Percentiles rank a stretch among this genome's conserved stretches.
phyloP scores from a whole-genome alignment of 495 filamentous ascomycete genomes.

The Chaetomium tenue region DNA sequence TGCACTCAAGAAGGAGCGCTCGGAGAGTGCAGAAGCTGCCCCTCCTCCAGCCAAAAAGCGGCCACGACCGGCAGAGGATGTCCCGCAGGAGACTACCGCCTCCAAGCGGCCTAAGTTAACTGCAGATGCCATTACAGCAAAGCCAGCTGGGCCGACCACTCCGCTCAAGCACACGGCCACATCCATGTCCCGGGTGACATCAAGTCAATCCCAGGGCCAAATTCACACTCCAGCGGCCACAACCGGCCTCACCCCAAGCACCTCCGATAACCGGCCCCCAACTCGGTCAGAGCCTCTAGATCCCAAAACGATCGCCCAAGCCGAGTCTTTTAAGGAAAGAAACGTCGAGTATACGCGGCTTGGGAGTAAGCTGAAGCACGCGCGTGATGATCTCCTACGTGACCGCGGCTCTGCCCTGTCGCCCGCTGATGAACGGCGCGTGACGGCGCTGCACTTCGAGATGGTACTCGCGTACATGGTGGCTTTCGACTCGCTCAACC shows the following conservation, averaged over 20 bases:
- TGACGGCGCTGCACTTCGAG: slow-evolving; percentile 40
- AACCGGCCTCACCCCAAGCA: slow-evolving; percentile 41
- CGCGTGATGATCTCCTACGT: slow-evolving; percentile 43
- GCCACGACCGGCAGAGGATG: slow-evolving; percentile 41
- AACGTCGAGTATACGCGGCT: slow-evolving; percentile 33
- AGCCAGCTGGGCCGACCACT: slow-evolving; percentile 38
- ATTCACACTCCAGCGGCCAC: slow-evolving; percentile 42
- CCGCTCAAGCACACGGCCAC: slow-evolving; percentile 46
- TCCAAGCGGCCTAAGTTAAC: slow-evolving; percentile 37
- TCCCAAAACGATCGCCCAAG: slow-evolving; percentile 18
- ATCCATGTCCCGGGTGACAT: slow-evolving; percentile 48
- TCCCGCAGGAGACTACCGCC: slow-evolving; percentile 25
- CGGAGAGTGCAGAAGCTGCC: slow-evolving; percentile 40
- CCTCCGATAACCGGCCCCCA: slow-evolving; percentile 37
- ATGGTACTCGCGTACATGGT: slow-evolving; percentile 46
- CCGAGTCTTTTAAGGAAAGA: slow-evolving; percentile 27
- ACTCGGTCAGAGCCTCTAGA: slow-evolving; percentile 33
- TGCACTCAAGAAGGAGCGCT: slow-evolving; percentile 41
- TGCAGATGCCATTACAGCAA: slow-evolving; percentile 29
- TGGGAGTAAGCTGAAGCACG: slow-evolving; percentile 46
- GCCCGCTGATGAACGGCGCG: slow-evolving; percentile 32
- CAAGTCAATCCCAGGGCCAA: slow-evolving; percentile 46
- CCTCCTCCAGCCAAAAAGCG: slow-evolving; percentile 45
- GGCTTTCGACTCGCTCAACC: slow-evolving; percentile 36
- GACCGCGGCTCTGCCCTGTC: slow-evolving; percentile 22